Conservation (phyloP, 495 filamentous ascomycete genomes). For the Clavariopsis aquatica region DNA sequence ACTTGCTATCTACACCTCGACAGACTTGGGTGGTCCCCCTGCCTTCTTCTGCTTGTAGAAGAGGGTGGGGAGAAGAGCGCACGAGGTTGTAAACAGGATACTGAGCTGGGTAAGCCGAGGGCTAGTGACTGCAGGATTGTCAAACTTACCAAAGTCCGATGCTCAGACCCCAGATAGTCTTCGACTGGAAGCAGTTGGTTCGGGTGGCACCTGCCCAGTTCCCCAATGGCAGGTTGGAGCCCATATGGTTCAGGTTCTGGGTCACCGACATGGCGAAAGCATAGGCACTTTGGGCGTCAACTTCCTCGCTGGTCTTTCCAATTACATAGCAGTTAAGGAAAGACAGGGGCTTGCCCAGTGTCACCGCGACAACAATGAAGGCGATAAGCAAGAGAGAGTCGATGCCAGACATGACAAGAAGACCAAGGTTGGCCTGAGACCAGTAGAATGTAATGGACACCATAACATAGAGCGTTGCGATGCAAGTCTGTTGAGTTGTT, state of each 20-base stretch:
- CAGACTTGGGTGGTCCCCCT: conserved; percentile 33
- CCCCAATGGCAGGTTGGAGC: conserved; percentile 52
- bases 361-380: conserved; percentile 66
- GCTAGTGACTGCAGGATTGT: background rate
- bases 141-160: conserved; percentile 71
- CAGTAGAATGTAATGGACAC: conserved; percentile 76
- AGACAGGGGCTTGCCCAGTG: conserved; percentile 78
- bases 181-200: conserved; percentile 78
- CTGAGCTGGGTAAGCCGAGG: conserved; percentile 27
- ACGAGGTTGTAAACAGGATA: conserved; percentile 45
- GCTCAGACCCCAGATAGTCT: conserved; percentile 84
- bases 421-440: conserved; percentile 68
- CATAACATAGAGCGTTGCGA: conserved; percentile 73
- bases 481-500: conserved; percentile 59
- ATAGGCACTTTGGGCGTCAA: conserved; percentile 42
- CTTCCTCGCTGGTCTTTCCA: conserved; percentile 31
- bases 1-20: conserved; percentile 23
- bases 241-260: conserved; percentile 48
- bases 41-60: conserved; percentile 48
- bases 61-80: conserved; percentile 45
- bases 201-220: conserved; percentile 66
- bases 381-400: conserved; percentile 72
- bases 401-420: conserved; percentile 62
- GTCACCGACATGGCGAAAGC: conserved; percentile 44
- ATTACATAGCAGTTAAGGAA: conserved; percentile 68